Base-by-base conservation (phyloP, 768 basidiomycete genomes). In the Multifurca ochricompacta region DNA sequence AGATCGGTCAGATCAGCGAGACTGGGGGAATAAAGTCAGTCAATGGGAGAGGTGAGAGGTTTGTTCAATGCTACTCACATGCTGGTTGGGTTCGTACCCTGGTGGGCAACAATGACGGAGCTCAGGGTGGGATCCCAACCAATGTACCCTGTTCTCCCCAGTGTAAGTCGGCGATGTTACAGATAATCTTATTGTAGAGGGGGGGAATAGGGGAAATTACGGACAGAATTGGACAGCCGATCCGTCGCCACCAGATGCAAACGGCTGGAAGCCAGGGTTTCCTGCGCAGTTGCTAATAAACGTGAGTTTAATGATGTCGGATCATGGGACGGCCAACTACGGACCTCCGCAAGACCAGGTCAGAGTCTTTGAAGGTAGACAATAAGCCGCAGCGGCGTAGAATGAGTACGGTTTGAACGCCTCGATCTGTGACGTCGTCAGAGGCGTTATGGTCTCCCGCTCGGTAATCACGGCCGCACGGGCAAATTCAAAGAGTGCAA, bases 21-120 rank as follows among this genome's bases (percentile, higher is more conserved):
- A n/a, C 48, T 50, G 28, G 19, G 36, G n/a, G n/a, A n/a, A n/a
- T n/a, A n/a, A n/a, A n/a, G n/a, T n/a, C n/a, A n/a, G n/a, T n/a
- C n/a, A n/a, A n/a, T n/a, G n/a, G n/a, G 34, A 28, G 25, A 35
- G 25, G 28, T 7, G 27, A n/a, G n/a, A n/a, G n/a, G n/a, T n/a
- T n/a, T n/a, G n/a, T n/a, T n/a, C n/a, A n/a, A n/a, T n/a, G n/a
- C n/a, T n/a, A 51, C 73, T 65, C 59, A 81, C 81, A 83, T 60
- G 53, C 77, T 64, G 0, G 68, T 73, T 6, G 80, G 77, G 55
- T 83, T 77, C 5, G 82, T 83, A 14, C 82, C 82, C 62, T 83
- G 71, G 58, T 82, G 81, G 1, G 76, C 76, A 7, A 83, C 78
- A n/a, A 83, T 73, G 34, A 82, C 72, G 3, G 78, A 70, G 51